Evolutionary conservation across 495 filamentous ascomycete species (phyloP), one percentile per base, ranked within the genome.

Genomic region (Physcia stellaris): DNA sequence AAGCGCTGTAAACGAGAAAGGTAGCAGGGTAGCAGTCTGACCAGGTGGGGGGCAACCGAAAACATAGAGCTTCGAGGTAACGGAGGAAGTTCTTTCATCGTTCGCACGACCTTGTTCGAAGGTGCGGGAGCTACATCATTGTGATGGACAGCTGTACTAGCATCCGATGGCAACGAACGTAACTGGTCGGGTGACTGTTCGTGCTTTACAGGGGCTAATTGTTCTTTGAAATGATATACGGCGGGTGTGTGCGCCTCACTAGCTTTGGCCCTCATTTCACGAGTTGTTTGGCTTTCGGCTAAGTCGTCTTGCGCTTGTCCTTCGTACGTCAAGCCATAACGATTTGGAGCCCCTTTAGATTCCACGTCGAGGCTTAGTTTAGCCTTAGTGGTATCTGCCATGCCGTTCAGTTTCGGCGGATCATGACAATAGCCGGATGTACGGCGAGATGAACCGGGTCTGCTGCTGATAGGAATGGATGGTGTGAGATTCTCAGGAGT

Each of bases 1-100:
- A 17, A 49, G 34, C 23, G 47, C 42, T 16, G 39, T 42, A 26
- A 49, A 46, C 1, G 33, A 35, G 39, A 42, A 46, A 19, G 47
- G 47, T 19, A 49, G 27, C 10, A 24, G 28, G 13, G 24, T 28
- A 15, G 32, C 16, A 12, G 22, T 28, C 10, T 35, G 12, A 30
- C n/a, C n/a, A n/a, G n/a, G n/a, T 38, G 47, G 3, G 38, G 42
- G 31, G 39, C 30, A 16, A 46, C 27, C 6, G 35, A 28, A n/a
- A 35, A 18, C 3, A 49, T 13, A 5, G 30, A 15, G 10, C 36
- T 30, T 26, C n/a, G 35, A 23, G 42, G 35, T 41, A 42, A 16
- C 6, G 24, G 5, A 17, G 42, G 29, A 4, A 46, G 29, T 19
- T 45, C 34, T 26, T 46, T 46, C 35, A 24, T 42, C 20, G 24